These are phyloP conservation scores for Lactarius indigo DNA, from an alignment of 768 basidiomycete species.

Conservation along the genomic window DNA sequence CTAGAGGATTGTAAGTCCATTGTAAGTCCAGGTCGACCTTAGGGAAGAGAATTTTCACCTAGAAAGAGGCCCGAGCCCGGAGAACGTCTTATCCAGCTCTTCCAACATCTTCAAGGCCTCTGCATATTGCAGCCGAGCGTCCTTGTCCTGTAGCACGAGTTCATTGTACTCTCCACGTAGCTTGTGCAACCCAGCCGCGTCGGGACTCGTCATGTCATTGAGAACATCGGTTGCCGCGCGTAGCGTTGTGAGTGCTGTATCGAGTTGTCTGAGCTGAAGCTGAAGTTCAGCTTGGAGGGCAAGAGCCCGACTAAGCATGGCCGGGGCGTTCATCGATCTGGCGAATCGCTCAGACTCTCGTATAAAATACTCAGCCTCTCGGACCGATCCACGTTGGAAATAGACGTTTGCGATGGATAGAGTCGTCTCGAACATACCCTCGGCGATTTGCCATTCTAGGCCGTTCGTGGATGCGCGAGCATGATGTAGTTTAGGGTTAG, in stretches of 20 bases:
- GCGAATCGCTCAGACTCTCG: conserved; percentile 76
- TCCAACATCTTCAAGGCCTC: conserved; percentile 57
- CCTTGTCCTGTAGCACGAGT: conserved; percentile 38
- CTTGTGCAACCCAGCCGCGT: conserved; percentile 55
- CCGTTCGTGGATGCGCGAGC: conserved; percentile 44
- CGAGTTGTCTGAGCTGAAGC: conserved; percentile 55
- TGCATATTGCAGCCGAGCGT: conserved; percentile 52
- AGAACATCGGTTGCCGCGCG: conserved; percentile 46
- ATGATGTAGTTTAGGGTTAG: conserved; percentile 19
- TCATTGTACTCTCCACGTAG: conserved; percentile 54
- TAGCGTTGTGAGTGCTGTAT: conserved; percentile 55
- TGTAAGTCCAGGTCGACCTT: not conserved
- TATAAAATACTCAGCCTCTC: conserved; percentile 83
- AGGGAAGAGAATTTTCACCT: conserved; percentile 39
- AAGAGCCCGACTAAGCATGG: conserved; percentile 61
- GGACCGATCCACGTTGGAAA: conserved; percentile 69
- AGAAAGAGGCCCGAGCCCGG: conserved; percentile 45
- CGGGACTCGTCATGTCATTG: conserved; percentile 47
- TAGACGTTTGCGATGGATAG: conserved; percentile 66
- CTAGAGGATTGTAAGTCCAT: conserved; percentile 10
- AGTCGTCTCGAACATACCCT: conserved; percentile 63
- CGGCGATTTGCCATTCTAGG: conserved; percentile 72
- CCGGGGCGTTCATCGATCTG: conserved; percentile 59
- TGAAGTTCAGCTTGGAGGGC: conserved; percentile 67
- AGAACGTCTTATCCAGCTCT: conserved; percentile 55